Percentiles rank a stretch among this genome's conserved stretches.
phyloP scores from a whole-genome alignment of 305 asterid genomes.

The Petunia hybrid region DNA sequence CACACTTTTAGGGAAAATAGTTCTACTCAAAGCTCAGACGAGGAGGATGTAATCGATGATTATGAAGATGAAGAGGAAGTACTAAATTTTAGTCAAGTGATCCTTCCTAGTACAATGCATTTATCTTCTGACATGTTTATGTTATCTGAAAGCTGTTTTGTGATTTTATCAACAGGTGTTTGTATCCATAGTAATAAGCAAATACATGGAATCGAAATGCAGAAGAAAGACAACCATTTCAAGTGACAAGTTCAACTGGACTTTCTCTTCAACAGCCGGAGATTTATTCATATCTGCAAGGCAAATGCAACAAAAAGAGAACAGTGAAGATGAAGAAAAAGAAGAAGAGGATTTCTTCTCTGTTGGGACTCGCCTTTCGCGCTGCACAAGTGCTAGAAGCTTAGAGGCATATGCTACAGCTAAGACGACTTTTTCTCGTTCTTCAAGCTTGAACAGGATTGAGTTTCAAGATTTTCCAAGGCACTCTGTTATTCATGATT shows the following conservation, averaged over 20 bases:
- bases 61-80: constrained; percentile 76
- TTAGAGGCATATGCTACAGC: constrained; percentile 59
- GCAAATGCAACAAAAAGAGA: constrained; percentile 28
- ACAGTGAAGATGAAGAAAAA: constrained; percentile 36
- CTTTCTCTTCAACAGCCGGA: constrained; percentile 54
- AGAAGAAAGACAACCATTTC: constrained; percentile 44
- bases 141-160: background rate
- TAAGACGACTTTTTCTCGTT: constrained; percentile 58
- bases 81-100: constrained; percentile 29
- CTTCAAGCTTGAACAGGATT: constrained; percentile 64
- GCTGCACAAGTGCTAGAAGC: constrained; percentile 63
- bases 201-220: constrained; percentile 70
- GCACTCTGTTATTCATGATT: constrained; percentile 52
- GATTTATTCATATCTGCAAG: constrained; percentile 37
- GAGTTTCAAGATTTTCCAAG: constrained; percentile 52
- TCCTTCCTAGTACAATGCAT: background rate
- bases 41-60: constrained; percentile 49
- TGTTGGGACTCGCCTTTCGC: constrained; percentile 51
- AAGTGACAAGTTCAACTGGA: constrained; percentile 54
- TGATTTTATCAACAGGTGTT: constrained; percentile 52
- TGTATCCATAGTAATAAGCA: constrained; percentile 74
- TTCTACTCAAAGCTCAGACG: constrained; percentile 46
- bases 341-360: constrained; percentile 51
- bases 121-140: background rate
- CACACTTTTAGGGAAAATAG: constrained; percentile 48